Conservation (phyloP, 345 rosid species). For the Dimocarpus longan region DNA sequence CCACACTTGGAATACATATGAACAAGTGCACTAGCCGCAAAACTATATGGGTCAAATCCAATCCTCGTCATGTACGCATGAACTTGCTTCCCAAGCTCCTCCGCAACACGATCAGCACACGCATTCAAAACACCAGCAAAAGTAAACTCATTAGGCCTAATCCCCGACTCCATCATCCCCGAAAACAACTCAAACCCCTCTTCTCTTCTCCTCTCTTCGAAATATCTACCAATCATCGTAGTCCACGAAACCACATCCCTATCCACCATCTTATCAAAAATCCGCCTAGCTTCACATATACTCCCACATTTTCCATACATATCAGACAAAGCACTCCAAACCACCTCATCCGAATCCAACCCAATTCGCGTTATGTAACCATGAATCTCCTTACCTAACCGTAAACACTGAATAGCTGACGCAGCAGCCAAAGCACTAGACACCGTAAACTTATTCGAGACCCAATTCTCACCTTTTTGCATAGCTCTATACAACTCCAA, state of each 20-base stretch:
- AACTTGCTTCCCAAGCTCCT: conserved; percentile 76
- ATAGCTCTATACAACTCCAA: conserved; percentile 53
- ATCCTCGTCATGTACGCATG: conserved; percentile 76
- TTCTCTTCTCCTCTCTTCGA: conserved; percentile 57
- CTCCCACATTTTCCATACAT: conserved; percentile 92
- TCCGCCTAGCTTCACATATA: conserved; percentile 66
- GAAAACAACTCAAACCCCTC: conserved; percentile 71
- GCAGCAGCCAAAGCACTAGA: conserved; percentile 78
- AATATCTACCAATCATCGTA: conserved; percentile 77
- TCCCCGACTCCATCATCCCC: conserved; percentile 52
- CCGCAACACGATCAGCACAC: conserved; percentile 62
- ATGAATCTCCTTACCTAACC: conserved; percentile 77
- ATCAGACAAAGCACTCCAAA: conserved; percentile 87
- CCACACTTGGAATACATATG: conserved; percentile 91
- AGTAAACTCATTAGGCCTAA: conserved; percentile 75
- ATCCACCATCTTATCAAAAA: conserved; percentile 60
- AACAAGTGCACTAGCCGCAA: conserved; percentile 81
- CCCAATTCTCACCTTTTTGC: conserved; percentile 39
- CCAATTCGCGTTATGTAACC: conserved; percentile 64
- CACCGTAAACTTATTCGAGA: conserved; percentile 59
- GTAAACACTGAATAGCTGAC: conserved; percentile 56
- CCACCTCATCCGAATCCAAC: conserved; percentile 81
- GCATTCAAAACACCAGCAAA: conserved; percentile 81
- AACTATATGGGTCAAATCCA: conserved; percentile 62
- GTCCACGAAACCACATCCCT: conserved; percentile 92